Base-by-base conservation (phyloP, 2,329 filamentous ascomycete genomes). In the Nannizziopsis arthrosporioides region DNA sequence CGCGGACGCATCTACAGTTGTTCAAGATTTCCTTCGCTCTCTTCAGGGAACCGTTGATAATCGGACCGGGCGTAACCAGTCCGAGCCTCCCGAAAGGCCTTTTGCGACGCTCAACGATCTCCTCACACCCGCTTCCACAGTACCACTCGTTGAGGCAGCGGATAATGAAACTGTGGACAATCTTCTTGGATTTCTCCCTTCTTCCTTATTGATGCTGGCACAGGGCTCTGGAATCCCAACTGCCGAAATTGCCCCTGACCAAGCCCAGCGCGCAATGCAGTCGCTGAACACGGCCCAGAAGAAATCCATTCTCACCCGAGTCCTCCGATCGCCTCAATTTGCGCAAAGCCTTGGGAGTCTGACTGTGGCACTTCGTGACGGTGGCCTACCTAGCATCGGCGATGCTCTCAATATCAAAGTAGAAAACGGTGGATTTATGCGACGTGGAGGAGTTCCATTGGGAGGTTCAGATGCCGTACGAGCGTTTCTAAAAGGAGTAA, bases 91-190 rank as follows among this genome's bases (percentile, higher is more conserved):
- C 56, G 76, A 78, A 53, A 80, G 82, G 56, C 71, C 80, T 0
- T 95, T 85, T 63, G 90, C 89, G 11, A 82, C 88, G 27, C 79
- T 98, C 42, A 81, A 82, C 59, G 90, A 96, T 61, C 80, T 98
- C 4, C 78, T 98, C 34, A 78, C 83, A 43, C 78, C 88, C 1
- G 74, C 81, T 4, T 81, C 78, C 47, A 96, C 89, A 2, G 73
- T 95, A 7, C 80, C 88, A 10, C 78, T 86, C 63, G 74, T 94
- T 50, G 80, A 86, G 42, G 75, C 80, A 37, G 75, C 79, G 10
- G 78, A 84, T 53, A 62, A 66, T 42, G 71, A 77, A 48, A 75
- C 81, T 49, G 72, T 92, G 52, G 82, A 95, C 64, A 73, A 77
- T 39, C 76, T 96, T 2, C 78, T 94, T 57, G 77, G 72, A 56